Base-by-base conservation (phyloP, 495 filamentous ascomycete species). In the Hypoxylon rickii region DNA sequence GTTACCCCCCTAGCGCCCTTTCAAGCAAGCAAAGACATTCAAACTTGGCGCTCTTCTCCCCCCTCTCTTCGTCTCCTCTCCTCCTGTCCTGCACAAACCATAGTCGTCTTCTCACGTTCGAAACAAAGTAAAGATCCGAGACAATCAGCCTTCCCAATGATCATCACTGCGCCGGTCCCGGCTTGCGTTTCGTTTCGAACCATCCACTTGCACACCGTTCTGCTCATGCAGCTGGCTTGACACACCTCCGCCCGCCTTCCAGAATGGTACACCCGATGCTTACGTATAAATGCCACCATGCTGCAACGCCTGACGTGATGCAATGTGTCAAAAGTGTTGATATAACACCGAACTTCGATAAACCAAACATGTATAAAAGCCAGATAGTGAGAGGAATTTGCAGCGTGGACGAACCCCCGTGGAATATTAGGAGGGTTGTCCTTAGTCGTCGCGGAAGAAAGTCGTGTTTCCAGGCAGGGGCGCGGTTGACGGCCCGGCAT, bases 401-500 rank as follows among this genome's bases (percentile, higher is more conserved):
- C 24, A 10, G 24, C 10, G 10, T 29, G 24, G 24, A 29, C 24
- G 24, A 10, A 29, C 10, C 24, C 10, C 24, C 32, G 3, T 36
- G 7, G 32, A n/a, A 12, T 5, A 12, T 13, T 13, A n/a, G 13
- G 34, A 38, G 2, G 13, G 10, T 5, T 18, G 33, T 32, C 10
- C 21, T 54, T 65, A 74, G 52, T 76, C 73, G 50, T 78, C 74
- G 49, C 74, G 72, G 61, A 79, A 81, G 58, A 79, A 79, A 2
- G 73, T 74, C 16, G 70, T 60, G 38, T 68, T 70, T 11, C 58
- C 66, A 17, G 55, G 64, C 8, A 75, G 68, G 15, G 75, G 72
- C 18, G 73, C 70, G 3, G 70, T 76, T 26, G 77, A 76, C 17
- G 75, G 72, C 34, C 75, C 70, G 10, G 73, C 76, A 55, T 79